Conservation (phyloP, 179 eudicot genomes). For the Amaranthus tricolor region DNA sequence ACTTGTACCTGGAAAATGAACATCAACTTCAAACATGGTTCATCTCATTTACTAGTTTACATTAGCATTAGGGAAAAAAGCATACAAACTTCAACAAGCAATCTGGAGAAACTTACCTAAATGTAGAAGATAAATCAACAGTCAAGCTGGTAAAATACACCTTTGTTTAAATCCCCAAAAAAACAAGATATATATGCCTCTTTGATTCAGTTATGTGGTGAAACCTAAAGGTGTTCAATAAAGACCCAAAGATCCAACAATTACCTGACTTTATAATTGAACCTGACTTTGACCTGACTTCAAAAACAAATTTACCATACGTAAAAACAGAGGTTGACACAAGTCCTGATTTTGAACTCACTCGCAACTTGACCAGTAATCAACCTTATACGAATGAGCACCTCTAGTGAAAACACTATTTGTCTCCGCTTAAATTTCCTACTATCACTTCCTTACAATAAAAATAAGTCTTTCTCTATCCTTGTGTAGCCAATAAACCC, state of each 20-base stretch:
- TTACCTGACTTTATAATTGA: no score
- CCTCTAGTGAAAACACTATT: no score
- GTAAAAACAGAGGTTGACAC: no score
- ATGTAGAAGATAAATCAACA: background rate
- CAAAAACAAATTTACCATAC: no score
- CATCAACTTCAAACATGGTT: conserved; percentile 14
- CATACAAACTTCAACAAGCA: background rate
- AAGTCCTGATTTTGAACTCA: no score
- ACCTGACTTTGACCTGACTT: no score
- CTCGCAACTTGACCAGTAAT: no score
- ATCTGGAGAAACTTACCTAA: background rate
- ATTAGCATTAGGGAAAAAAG: background rate
- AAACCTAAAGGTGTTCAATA: background rate
- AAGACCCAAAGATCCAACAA: background rate
- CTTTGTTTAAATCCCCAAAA: background rate
- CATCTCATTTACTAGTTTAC: background rate
- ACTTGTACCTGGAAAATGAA: conserved; percentile 66
- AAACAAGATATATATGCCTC: background rate
- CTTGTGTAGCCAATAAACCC: background rate
- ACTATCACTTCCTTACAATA: background rate
- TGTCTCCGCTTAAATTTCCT: background rate
- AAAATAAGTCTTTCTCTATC: background rate
- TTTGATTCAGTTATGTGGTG: background rate
- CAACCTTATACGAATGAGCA: no score
- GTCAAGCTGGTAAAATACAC: background rate